These are phyloP conservation scores for Phyllosticta ampelicida DNA, from an alignment of 2,329 filamentous ascomycete species.

Conservation along the genomic window DNA sequence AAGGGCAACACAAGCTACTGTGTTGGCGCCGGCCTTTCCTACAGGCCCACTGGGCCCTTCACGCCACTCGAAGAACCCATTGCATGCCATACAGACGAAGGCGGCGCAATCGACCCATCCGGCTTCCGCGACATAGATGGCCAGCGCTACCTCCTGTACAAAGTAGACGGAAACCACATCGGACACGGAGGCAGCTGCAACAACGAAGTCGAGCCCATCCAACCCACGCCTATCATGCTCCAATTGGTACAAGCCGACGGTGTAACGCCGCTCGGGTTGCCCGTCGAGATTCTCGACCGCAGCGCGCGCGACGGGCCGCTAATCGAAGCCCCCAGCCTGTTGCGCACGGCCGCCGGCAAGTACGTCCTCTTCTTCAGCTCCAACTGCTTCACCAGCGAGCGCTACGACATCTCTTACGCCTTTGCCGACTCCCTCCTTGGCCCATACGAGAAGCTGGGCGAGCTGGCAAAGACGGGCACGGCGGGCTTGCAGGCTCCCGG, in stretches of 20 bases:
- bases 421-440: conserved; percentile 26
- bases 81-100: conserved; percentile 36
- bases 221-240: conserved; percentile 46
- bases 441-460: conserved; percentile 14
- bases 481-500: conserved; percentile 12
- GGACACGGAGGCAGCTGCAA: conserved; percentile 36
- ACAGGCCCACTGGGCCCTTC: conserved; percentile 43
- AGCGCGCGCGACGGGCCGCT: conserved; percentile 40
- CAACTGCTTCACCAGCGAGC: conserved; percentile 44
- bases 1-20: conserved; percentile 40
- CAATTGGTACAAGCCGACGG: conserved; percentile 44
- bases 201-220: conserved; percentile 32
- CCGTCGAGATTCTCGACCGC: conserved; percentile 39
- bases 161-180: conserved; percentile 53
- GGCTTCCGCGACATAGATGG: conserved; percentile 48
- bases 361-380: conserved; percentile 55
- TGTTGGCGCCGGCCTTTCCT: conserved; percentile 45
- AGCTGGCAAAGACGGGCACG: conserved; percentile 10
- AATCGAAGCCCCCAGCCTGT: conserved; percentile 50
- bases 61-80: conserved; percentile 37
- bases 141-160: conserved; percentile 51
- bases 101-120: conserved; percentile 53
- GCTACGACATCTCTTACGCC: conserved; percentile 52
- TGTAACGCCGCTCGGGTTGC: conserved; percentile 40
- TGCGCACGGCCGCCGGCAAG: conserved; percentile 35